Base-by-base conservation (phyloP, 768 basidiomycete species). In the Omphalotus guepiniiformis region DNA sequence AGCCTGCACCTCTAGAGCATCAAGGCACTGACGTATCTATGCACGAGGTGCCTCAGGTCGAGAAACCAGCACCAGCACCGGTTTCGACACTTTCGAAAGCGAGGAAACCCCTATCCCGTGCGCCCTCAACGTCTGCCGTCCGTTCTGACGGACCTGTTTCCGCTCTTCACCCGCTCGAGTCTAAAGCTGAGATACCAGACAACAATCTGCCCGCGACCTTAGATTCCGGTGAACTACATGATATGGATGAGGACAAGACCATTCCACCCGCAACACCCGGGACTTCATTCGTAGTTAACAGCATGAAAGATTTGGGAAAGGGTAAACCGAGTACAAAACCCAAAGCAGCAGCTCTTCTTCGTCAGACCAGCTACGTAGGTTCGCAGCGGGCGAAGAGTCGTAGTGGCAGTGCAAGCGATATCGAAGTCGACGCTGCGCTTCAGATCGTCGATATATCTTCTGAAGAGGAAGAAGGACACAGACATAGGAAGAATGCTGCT, bases 371-470 rank as follows among this genome's bases (percentile, higher is more conserved):
- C 30, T 46, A 25, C 28, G 26, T 46, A 36, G 38, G 7, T 11
- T 46, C 44, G 8, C 44, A 36, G 4, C 19, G 34, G 13, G 35
- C 44, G 19, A 37, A 36, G 27, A 35, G 34, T 7, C 44, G 44
- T 16, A 27, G 25, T 13, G 27, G 41, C 15, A 29, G n/a, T n/a
- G n/a, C n/a, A n/a, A n/a, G n/a, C n/a, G n/a, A n/a, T 11, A 9
- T 15, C 41, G 9, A 30, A 5, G 39, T 34, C 27, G 44, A 46
- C n/a, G n/a, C n/a, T n/a, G n/a, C n/a, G 54, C 26, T 63, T 51
- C 65, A 65, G 52, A 68, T 74, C 13, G 68, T 74, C 21, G 70
- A 74, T 41, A 65, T 74, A 13, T 70, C 69, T 6, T 67, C 68
- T 6, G 70, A 71, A 30, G 70, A 71, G 27, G 67, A 69, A n/a